Base-by-base conservation (phyloP, 2,329 filamentous ascomycete genomes). In the Fusarium hostae region DNA sequence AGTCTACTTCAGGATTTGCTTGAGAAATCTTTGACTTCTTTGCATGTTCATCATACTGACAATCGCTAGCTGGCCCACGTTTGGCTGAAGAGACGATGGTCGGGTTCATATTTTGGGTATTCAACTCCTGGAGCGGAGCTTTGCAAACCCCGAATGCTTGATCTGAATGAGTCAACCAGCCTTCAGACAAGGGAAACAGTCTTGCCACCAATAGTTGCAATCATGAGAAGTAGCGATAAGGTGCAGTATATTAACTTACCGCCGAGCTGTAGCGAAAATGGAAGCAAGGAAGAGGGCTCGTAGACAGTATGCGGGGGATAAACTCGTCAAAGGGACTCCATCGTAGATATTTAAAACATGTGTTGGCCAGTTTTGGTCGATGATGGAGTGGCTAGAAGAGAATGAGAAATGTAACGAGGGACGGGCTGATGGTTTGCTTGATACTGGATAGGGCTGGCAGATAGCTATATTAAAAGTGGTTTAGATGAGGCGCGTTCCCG, bases 11-110 rank as follows among this genome's bases (percentile, higher is more conserved):
- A 45, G 30, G 41, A 34, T 32, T 56, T 56, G 20, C 40, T 56
- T 56, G 52, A 45, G 52, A 56, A 26, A 56, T 56, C 52, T 45
- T 56, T 15, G 52, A 28, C 40, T 56, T 56, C 52, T 56, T 56
- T 45, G 52, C 11, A 45, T 9, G 52, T 45, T 43, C 28, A 28
- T 28, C 40, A 56, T 56, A 45, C 9, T 22, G 5, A 56, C 9
- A 13, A 45, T 56, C 40, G 10, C 39, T 22, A 44, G 40, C 18
- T 39, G 24, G 52, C 26, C 52, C 18, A 15, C 52, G 52, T 56
- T 56, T 56, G 52, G 35, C 40, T 56, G 52, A 35, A 43, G 16
- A 44, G 52, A 45, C 39, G 40, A n/a, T 45, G n/a, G 11, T 35
- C n/a, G 22, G 52, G n/a, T 43, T 56, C 52, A 16, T 12, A 30